These are phyloP conservation scores for Penicillium sp. DNA, from an alignment of 2,329 filamentous ascomycete genomes.

Conservation along the genomic window DNA sequence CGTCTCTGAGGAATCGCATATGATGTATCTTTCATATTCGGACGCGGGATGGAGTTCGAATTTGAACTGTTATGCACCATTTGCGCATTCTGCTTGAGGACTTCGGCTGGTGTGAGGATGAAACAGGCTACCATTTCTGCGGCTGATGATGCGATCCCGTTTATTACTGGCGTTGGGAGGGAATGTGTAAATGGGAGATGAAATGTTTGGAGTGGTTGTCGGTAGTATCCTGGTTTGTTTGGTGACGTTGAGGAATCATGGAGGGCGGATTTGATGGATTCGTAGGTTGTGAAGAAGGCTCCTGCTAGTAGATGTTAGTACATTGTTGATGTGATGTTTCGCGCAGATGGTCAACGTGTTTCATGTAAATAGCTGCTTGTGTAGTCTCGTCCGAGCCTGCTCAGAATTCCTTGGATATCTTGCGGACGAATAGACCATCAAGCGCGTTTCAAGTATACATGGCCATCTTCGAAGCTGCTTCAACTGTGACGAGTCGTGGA, in stretches of 20 bases:
- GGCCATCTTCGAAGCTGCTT: no score
- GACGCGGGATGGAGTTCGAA: no score
- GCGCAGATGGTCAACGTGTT: no score
- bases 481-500: no score
- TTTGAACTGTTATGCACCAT: constrained; percentile 62
- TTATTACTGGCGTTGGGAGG: constrained; percentile 63
- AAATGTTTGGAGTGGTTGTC: constrained; percentile 2
- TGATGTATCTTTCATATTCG: no score
- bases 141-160: constrained; percentile 65
- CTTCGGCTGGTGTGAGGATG: constrained; percentile 81
- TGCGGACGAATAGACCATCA: no score
- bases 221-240: not conserved
- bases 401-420: no score
- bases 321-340: no score
- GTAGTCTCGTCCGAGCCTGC: no score
- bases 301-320: constrained; percentile 51
- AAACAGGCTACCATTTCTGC: constrained; percentile 81
- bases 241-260: constrained; percentile 42
- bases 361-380: no score
- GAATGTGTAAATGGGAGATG: constrained; percentile 31
- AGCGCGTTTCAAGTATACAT: no score
- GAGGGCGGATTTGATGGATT: constrained; percentile 63
- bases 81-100: constrained; percentile 90
- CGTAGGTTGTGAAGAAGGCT: constrained; percentile 86
- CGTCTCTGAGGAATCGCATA: no score